Evolutionary conservation across 164 flowering plant genomes (phyloP), one percentile per base, ranked within the genome.

Genomic region (Stephania yunnanensis): DNA sequence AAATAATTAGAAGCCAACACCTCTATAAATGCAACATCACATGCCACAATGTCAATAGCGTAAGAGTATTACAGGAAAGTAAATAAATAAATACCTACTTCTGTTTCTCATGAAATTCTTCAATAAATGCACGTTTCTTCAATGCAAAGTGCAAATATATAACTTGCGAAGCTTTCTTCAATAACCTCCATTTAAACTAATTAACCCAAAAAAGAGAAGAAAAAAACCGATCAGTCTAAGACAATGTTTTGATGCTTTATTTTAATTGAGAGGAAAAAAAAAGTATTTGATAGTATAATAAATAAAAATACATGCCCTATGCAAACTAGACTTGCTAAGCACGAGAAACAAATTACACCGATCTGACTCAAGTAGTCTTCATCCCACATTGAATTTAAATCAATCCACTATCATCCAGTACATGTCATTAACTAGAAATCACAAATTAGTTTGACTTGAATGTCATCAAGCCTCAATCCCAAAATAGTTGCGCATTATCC

Each of bases 41-140:
- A 20, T 58, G 65, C 65, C n/a, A 58, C 65, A n/a, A 31, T 17
- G 29, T 2, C 64, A 20, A 12, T 19, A 44, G 29, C 36, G 12
- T 13, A 45, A 53, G 10, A 74, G 0, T 42, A 71, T 46, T 2
- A 29, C n/a, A 20, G 70, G 9, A 22, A 11, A 71, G 81, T 73
- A 42, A 95, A n/a, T 58, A 20, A 58, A n/a, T 36, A 36, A 1
- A 58, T 17, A 58, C 98, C 97, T 94, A 97, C 77, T 90, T 97
- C 76, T 96, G 99, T 82, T 92, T 96, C 86, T 94, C 99, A 19
- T 91, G 91, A 77, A 96, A 85, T 85, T 96, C 99, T 84, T 94
- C 97, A 72, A 96, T 80, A 80, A 96, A 73, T 44, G 86, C 91
- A 2, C 98, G 97, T 78, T 87, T 96, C 87, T 96, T 96, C 86